Evolutionary conservation across 2,329 filamentous ascomycete species (phyloP), one percentile per base, ranked within the genome.

Genomic region (Aspergillus sp.): DNA sequence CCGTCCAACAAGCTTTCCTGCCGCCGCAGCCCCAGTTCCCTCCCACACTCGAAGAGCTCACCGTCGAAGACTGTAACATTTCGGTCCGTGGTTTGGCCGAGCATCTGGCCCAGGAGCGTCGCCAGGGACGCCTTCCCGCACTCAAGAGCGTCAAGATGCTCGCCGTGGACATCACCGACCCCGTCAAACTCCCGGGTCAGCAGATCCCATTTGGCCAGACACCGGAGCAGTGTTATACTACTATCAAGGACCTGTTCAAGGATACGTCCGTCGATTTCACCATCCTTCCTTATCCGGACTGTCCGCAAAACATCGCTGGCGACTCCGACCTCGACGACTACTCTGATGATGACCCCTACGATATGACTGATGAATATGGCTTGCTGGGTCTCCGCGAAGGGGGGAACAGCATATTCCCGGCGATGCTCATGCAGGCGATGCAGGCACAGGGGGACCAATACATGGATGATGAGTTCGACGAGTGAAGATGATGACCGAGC

Each of bases 11-110:
- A 15, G 58, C 59, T 6, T 25, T 63, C n/a, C 67, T 72, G 25
- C 62, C 69, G n/a, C 8, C 45, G 12, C 61, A 66, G 23, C 69
- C 70, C 17, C 36, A 63, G 52, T 67, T 72, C 25, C 60, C 66
- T 2, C 28, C 54, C 2, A 61, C 65, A 1, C 30, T 72, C 2
- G 32, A 65, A 45, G 43, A 5, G 9, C 65, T 71, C 8, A 8
- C 45, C 1, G 61, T 71, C 45, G 60, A 61, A 8, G 64, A 71
- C 59, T 69, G 67, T 61, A 69, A 67, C 49, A 57, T 60, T 1
- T 68, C 69, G 15, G 61, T 69, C 36, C 54, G 55, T 2, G 61
- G 67, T 2, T 51, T 68, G 55, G 49, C 57, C 7, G 43, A 62
- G 23, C 58, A 66, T 13, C 63, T 72, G 32, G 69, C 67, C 1